Evolutionary conservation across 352 stramenopile genomes (phyloP).

Genomic region (Phytopythium montanum): DNA sequence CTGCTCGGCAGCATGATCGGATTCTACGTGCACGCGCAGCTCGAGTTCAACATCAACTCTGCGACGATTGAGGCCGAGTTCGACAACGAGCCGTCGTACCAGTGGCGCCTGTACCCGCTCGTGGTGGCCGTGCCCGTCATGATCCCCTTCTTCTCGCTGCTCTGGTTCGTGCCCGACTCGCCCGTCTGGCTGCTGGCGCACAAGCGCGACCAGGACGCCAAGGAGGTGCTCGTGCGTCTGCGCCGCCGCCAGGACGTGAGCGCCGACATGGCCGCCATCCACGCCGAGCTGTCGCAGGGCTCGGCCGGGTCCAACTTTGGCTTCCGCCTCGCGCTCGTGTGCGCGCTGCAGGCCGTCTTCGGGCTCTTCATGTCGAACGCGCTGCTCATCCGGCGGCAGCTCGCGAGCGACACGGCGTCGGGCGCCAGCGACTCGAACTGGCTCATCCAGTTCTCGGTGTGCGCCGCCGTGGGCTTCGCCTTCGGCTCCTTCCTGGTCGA

Average conservation of each 20-base stretch:
- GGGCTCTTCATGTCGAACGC: slow-evolving; percentile 66
- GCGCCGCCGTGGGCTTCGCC: slow-evolving; percentile 38
- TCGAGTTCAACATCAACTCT: slow-evolving; percentile 54
- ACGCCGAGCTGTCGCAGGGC: slow-evolving; percentile 48
- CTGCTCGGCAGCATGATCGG: slow-evolving; percentile 69
- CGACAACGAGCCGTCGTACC: slow-evolving; percentile 39
- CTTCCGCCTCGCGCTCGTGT: slow-evolving; percentile 64
- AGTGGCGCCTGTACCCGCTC: slow-evolving; percentile 62
- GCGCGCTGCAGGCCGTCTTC: slow-evolving; percentile 54
- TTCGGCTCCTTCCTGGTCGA: slow-evolving; percentile 82
- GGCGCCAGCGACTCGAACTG: slow-evolving; percentile 37
- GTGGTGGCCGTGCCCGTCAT: slow-evolving; percentile 59
- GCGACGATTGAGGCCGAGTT: slow-evolving; percentile 30
- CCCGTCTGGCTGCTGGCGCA: slow-evolving; percentile 70
- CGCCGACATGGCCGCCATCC: slow-evolving; percentile 49
- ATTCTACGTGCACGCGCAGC: slow-evolving; percentile 54
- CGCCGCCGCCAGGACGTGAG: slow-evolving; percentile 69
- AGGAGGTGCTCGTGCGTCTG: slow-evolving; percentile 47
- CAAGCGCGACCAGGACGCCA: slow-evolving; percentile 51
- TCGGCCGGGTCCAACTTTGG: slow-evolving; percentile 47
- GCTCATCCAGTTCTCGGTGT: slow-evolving; percentile 53
- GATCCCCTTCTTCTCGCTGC: slow-evolving; percentile 42
- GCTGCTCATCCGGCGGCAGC: slow-evolving; percentile 42
- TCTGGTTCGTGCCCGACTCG: slow-evolving; percentile 77
- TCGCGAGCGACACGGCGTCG: slow-evolving; percentile 20